Conservation (phyloP, 768 basidiomycete species). For the Rhizopogon roseolus region DNA sequence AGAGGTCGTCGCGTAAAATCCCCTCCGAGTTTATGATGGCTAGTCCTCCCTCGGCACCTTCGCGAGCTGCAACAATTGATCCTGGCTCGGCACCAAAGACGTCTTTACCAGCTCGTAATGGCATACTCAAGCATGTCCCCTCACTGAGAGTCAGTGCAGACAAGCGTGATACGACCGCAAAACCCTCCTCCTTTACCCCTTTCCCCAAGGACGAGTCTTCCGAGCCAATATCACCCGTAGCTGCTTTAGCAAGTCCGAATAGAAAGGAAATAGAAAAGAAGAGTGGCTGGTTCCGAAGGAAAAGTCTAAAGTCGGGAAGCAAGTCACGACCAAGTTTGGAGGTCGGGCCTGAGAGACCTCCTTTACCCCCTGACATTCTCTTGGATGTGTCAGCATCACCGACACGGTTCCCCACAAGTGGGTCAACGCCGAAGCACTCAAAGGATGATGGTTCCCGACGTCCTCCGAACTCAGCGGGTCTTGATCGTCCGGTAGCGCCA, state of each 20-base stretch:
- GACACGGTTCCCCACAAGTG: slow-evolving; percentile 15
- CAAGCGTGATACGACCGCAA: slow-evolving; percentile 14
- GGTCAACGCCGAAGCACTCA: slow-evolving; percentile 19
- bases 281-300: slow-evolving; percentile 26
- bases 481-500: slow-evolving; percentile 4
- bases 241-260: slow-evolving; percentile 18
- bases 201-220: slow-evolving; percentile 14
- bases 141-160: slow-evolving; percentile 13
- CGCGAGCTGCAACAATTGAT: slow-evolving; percentile 6
- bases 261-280: slow-evolving; percentile 40
- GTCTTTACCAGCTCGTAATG: slow-evolving; percentile 14
- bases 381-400: slow-evolving; percentile 13
- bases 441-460: slow-evolving; percentile 16
- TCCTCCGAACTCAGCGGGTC: slow-evolving; percentile 13
- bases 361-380: slow-evolving; percentile 9
- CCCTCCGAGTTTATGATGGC: slow-evolving; percentile 14
- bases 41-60: slow-evolving; percentile 8
- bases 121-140: slow-evolving; percentile 20
- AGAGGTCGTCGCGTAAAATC: slow-evolving; percentile 21
- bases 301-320: slow-evolving; percentile 13
- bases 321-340: slow-evolving; percentile 21
- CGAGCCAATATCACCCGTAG: slow-evolving; percentile 20
- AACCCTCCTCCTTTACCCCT: slow-evolving; percentile 10
- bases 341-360: slow-evolving; percentile 7
- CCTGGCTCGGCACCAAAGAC: slow-evolving; percentile 13